A percentile compares a stretch with the other conserved stretches of the same genome.
Conservation (phyloP, 208 protist genomes). For the Wallacemonas sp. region DNA sequence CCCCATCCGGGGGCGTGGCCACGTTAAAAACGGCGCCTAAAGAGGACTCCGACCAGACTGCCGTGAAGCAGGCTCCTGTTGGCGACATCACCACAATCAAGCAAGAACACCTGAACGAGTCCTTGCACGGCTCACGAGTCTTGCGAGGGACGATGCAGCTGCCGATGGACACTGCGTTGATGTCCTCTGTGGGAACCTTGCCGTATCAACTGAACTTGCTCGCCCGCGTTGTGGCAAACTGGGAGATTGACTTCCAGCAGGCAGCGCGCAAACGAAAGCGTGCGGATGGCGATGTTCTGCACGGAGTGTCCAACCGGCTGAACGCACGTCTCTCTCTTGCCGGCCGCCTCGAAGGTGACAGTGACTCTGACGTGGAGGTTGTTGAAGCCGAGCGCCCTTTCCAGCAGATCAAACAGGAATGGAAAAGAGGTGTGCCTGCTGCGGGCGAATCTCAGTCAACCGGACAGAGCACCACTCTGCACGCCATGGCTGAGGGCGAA, state of each 20-base stretch:
- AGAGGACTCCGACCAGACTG: not conserved
- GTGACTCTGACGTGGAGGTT: constrained; percentile 39
- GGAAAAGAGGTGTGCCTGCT: constrained; percentile 11
- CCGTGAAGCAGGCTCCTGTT: constrained; percentile 19
- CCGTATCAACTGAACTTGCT: constrained; percentile 77
- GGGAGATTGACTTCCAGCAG: constrained; percentile 78
- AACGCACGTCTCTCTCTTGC: too few species aligned
- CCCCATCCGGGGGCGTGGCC: not conserved
- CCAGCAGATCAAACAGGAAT: constrained; percentile 71
- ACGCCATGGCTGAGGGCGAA: constrained; percentile 61
- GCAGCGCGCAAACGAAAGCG: constrained; percentile 28
- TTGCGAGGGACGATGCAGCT: constrained; percentile 9
- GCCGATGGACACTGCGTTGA: not conserved
- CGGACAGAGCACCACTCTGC: constrained; percentile 23
- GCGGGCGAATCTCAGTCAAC: too few species aligned
- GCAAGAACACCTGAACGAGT: constrained; percentile 56
- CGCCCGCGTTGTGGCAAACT: constrained; percentile 77
- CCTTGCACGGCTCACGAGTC: constrained; percentile 25
- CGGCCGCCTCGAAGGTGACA: too few species aligned
- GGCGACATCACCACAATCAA: constrained; percentile 78
- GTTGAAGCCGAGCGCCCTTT: constrained; percentile 27
- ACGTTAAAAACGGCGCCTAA: constrained; percentile 17
- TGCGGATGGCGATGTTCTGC: not conserved
- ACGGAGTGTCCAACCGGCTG: too few species aligned
- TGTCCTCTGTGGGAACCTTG: constrained; percentile 21